Percentiles rank a stretch among this genome's conserved stretches.
phyloP scores from a whole-genome alignment of 2,329 filamentous ascomycete genomes.

The Dactylellina parvicollis region DNA sequence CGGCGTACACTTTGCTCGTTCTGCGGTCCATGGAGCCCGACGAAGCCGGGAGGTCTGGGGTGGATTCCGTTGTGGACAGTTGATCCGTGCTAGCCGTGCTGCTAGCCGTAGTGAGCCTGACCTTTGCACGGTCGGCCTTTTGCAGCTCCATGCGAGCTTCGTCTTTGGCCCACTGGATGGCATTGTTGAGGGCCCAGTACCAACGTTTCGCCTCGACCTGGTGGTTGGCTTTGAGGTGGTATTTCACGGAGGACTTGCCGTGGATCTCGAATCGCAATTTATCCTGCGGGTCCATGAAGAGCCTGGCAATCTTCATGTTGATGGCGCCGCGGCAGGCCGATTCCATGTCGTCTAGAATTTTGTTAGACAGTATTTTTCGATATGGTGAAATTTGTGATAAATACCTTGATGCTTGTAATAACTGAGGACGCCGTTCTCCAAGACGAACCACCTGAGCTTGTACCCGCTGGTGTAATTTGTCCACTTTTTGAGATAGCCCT shows the following conservation, averaged over 20 bases:
- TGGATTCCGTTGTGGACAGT: conserved; percentile 58
- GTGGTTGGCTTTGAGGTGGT: conserved; percentile 96
- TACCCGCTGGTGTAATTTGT: conserved; percentile 98
- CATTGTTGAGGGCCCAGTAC: conserved; percentile 99
- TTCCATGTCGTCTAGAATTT: conserved; percentile 79
- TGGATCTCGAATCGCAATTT: conserved; percentile 98
- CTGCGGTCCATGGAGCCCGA: conserved; percentile 62
- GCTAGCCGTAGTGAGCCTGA: conserved; percentile 76
- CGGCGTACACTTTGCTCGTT: conserved; percentile 52
- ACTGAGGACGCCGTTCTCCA: conserved; percentile 95
- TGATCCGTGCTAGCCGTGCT: conserved; percentile 43
- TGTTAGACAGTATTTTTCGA: conserved; percentile 16
- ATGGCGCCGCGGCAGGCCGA: conserved; percentile 97
- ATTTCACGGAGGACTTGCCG: conserved; percentile 98
- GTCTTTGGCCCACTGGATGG: conserved; percentile 97
- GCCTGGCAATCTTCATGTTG: conserved; percentile 94
- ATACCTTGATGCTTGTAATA: conserved; percentile 97
- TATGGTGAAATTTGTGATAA: not conserved
- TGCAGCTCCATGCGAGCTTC: conserved; percentile 90
- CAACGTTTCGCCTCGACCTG: conserved; percentile 97
- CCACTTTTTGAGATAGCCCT: conserved; percentile 99
- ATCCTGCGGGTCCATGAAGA: conserved; percentile 96
- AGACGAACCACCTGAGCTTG: conserved; percentile 95
- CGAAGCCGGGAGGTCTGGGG: conserved; percentile 65
- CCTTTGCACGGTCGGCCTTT: conserved; percentile 63